Conservation (phyloP, 2,329 filamentous ascomycete genomes). For the Aspergillus awamori region DNA sequence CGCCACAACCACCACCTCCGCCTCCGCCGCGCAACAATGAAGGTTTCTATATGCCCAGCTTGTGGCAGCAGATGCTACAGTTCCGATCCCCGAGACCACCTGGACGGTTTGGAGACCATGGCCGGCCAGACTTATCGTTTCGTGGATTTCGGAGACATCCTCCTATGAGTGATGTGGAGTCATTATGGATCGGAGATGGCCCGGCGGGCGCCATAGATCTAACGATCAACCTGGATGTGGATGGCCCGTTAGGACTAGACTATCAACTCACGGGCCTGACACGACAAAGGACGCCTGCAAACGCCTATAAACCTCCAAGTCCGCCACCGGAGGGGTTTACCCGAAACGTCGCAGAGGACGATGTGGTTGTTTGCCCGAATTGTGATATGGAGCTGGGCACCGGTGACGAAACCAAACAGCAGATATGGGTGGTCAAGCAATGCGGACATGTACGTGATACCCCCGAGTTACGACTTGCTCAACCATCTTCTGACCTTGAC, state of each 20-base stretch:
- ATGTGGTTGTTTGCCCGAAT: conserved; percentile 78
- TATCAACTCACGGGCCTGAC: conserved; percentile 51
- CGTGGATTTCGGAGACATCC: background rate
- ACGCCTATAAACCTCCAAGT: conserved; percentile 63
- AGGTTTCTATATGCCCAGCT: background rate
- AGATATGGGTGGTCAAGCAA: conserved; percentile 88
- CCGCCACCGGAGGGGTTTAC: conserved; percentile 76
- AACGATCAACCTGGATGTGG: conserved; percentile 30
- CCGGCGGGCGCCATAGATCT: conserved; percentile 27
- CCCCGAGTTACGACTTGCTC: background rate
- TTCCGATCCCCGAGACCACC: conserved; percentile 3
- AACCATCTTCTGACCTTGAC: conserved; percentile 15
- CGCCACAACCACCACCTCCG: conserved; percentile 13
- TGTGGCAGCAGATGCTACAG: conserved; percentile 18
- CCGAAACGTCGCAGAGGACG: conserved; percentile 70
- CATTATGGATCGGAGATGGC: conserved; percentile 29
- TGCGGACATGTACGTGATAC: conserved; percentile 80
- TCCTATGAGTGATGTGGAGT: conserved; percentile 17
- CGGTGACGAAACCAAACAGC: conserved; percentile 70
- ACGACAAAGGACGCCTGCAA: conserved; percentile 26
- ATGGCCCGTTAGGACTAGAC: conserved; percentile 34
- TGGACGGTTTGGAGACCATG: background rate
- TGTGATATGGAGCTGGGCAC: conserved; percentile 83
- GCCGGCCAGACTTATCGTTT: background rate
- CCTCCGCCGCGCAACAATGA: background rate